Evolutionary conservation across 306 rosid genomes (phyloP), one percentile per base, ranked within the genome.

Genomic region (Dryas octopetala): DNA sequence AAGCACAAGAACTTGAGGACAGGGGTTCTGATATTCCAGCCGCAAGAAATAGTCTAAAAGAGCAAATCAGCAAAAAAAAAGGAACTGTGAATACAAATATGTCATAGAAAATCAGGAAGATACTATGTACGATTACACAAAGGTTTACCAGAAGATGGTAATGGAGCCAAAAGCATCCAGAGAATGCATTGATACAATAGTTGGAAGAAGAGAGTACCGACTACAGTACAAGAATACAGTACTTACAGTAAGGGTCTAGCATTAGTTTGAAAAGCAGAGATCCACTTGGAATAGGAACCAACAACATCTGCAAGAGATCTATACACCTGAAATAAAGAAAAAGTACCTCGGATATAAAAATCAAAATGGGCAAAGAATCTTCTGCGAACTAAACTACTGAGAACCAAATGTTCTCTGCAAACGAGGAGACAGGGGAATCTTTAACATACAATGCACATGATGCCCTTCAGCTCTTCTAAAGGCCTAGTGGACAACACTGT

Each of bases 231-330:
- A 79, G 71, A 53, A 75, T 45, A 81, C 9, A 73, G 55, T 66
- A 87, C 97, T 82, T 74, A 94, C 98, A 94, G 82, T 78, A 94
- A 86, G 79, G 92, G 85, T 85, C 91, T 84, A 81, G 87, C 86
- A 84, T 87, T 84, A 51, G 85, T 78, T 75, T 87, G 96, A 73
- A 94, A 88, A 68, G 96, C 78, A 74, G 90, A 90, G 70, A 94
- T 86, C 88, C 88, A 91, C 88, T 89, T 90, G 73, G 93, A 91
- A 85, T 86, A 94, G 79, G 98, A 91, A 69, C 98, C 96, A 84
- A 94, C 81, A 74, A 88, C 94, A 64, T 94, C 98, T 10, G 95
- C 97, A 50, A 94, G 89, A 71, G 97, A 88, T 87, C 96, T 88
- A 86, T 87, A 90, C 66, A 94, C 97, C 98, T 94, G 85, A 75